Evolutionary conservation across 1,284 basidiomycete genomes (phyloP), one percentile per base, ranked within the genome.

Genomic region (Ceratobasidium theobromae): DNA sequence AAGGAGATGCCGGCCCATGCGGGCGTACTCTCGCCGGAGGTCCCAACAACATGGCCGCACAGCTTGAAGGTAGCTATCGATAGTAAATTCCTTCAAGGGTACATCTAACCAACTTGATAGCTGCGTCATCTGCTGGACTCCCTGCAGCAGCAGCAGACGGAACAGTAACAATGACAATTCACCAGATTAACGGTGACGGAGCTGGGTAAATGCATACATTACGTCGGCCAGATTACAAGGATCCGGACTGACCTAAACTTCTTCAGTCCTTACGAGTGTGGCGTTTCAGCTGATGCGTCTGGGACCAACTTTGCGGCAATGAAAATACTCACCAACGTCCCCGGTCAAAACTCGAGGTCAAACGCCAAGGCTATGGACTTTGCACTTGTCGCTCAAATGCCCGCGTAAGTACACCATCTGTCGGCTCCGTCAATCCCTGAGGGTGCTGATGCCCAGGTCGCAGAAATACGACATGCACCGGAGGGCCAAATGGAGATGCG

Each of bases 351-450:
- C 38, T 67, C 66, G 16, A 65, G 72, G 51, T 72, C 70, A 16
- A 35, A 52, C 27, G 71, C 72, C n/a, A 69, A 60, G 43, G 72
- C 72, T 11, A 66, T 51, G 27, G 70, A 73, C 69, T 73, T 73
- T 57, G 43, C 67, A 0, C 69, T 73, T 23, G 70, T 69, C 16
- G 68, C 66, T 3, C 53, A 67, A 32, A 64, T 68, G 23, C 71
- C 71, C 23, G 72, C 71, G 71, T 60, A 53, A 11, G 57, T 67
- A n/a, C 18, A 6, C 4, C 18, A 16, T 45, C 25, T 3, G n/a
- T 21, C n/a, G n/a, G n/a, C n/a, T n/a, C n/a, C n/a, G n/a, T 28
- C 5, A 9, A 18, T 30, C 8, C 23, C 14, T 32, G n/a, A 33
- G 25, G 8, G 27, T 9, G 43, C 18, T 9, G 9, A 11, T 45